Conservation (phyloP, 768 basidiomycete genomes). For the Boletus pseudo-olivaceus region DNA sequence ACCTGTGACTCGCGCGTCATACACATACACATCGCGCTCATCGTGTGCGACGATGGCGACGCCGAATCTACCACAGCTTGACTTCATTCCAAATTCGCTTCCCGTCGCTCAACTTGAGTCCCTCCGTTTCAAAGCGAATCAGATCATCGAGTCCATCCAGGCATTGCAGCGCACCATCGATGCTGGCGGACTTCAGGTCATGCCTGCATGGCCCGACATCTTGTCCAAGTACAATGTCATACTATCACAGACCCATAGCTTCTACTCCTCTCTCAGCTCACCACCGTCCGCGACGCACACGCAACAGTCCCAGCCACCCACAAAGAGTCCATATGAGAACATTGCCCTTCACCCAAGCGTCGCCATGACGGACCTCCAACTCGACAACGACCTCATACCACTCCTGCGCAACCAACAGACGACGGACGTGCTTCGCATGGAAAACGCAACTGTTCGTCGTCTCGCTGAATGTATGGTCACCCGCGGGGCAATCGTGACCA, state of each 20-base stretch:
- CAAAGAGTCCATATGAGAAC: constrained; percentile 48
- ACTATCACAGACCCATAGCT: constrained; percentile 76
- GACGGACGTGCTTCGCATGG: constrained; percentile 65
- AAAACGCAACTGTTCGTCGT: constrained; percentile 69
- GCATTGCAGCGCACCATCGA: constrained; percentile 63
- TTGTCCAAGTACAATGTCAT: constrained; percentile 83
- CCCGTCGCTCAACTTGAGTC: constrained; percentile 74
- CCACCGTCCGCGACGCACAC: constrained; percentile 28
- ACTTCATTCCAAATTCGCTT: constrained; percentile 36
- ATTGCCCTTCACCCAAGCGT: constrained; percentile 65
- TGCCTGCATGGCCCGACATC: constrained; percentile 85
- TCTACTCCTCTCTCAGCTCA: constrained; percentile 58
- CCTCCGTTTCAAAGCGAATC: constrained; percentile 69
- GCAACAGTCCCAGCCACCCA: constrained; percentile 8
- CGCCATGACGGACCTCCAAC: constrained; percentile 57
- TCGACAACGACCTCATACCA: constrained; percentile 71
- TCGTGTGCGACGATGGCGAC: not conserved
- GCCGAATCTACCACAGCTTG: not conserved
- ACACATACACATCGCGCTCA: not conserved
- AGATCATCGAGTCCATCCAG: constrained; percentile 76
- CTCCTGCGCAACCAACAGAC: constrained; percentile 80
- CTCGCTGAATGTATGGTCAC: constrained; percentile 65
- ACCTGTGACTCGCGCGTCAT: constrained; percentile 4
- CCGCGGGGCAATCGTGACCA: constrained; percentile 43
- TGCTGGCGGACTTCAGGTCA: constrained; percentile 48